Evolutionary conservation across 2,329 filamentous ascomycete species (phyloP).

Genomic region (Penicillium sp.): DNA sequence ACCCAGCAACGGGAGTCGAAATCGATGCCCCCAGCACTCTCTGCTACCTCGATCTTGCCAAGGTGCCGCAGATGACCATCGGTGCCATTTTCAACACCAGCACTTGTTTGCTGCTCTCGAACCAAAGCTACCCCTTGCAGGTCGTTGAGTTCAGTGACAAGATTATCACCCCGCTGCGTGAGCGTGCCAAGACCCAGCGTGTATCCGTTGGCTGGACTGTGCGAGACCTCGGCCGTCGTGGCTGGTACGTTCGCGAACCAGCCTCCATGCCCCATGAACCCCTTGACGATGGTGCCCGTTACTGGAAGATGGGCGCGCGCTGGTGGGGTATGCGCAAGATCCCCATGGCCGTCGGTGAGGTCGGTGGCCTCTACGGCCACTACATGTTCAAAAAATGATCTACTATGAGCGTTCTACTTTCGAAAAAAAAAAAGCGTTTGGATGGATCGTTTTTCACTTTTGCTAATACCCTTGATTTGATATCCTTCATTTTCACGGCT

Average conservation of each 20-base stretch:
- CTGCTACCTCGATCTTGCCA: constrained; percentile 73
- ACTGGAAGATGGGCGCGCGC: constrained; percentile 81
- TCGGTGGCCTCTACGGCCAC: constrained; percentile 58
- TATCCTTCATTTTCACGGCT: constrained; percentile 6
- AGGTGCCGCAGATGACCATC: constrained; percentile 58
- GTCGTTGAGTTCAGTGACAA: constrained; percentile 73
- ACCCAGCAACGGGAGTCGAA: constrained; percentile 21
- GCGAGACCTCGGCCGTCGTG: constrained; percentile 65
- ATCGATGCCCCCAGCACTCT: constrained; percentile 45
- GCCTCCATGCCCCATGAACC: constrained; percentile 31
- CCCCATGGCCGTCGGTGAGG: constrained; percentile 54
- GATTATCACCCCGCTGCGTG: constrained; percentile 62
- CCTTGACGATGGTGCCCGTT: constrained; percentile 56
- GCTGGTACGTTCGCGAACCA: constrained; percentile 60
- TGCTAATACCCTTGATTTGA: constrained; percentile 22
- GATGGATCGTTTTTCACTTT: constrained; percentile 9
- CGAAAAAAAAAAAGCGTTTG: constrained; percentile 21
- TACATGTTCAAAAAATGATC: constrained; percentile 57
- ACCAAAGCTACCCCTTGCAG: constrained; percentile 64
- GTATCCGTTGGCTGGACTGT: constrained; percentile 65
- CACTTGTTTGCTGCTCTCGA: constrained; percentile 56
- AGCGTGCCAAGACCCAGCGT: constrained; percentile 56
- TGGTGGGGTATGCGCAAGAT: constrained; percentile 80
- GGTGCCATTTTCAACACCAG: constrained; percentile 57
- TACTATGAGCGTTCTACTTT: constrained; percentile 13